Conservation (phyloP, 1,284 basidiomycete genomes). For the Chalciporus sp. region DNA sequence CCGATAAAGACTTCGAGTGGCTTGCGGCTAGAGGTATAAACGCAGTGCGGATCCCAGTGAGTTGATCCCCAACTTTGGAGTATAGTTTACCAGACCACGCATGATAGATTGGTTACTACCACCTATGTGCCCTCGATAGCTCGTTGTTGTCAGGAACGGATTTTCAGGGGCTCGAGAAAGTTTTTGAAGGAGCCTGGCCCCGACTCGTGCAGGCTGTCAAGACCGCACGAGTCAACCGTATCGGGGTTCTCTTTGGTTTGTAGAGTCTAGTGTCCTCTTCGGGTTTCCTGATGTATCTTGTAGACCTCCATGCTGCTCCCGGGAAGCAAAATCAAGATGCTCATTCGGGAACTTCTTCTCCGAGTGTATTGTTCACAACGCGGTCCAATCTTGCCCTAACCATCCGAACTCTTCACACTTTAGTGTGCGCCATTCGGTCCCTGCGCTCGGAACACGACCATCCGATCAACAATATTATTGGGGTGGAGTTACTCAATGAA, state of each 20-base stretch:
- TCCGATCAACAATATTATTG: conserved; percentile 64
- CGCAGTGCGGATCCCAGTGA: conserved; percentile 80
- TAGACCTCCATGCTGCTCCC: conserved; percentile 75
- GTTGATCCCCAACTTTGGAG: conserved; percentile 24
- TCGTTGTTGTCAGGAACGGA: conserved; percentile 74
- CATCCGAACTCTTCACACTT: conserved; percentile 47
- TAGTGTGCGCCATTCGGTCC: conserved; percentile 48
- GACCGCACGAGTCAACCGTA: conserved; percentile 58
- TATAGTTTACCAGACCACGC: conserved; percentile 11
- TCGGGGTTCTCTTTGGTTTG: conserved; percentile 82
- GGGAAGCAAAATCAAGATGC: conserved; percentile 76
- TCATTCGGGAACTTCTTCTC: conserved; percentile 64
- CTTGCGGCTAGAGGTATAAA: conserved; percentile 78
- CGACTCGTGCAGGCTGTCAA: conserved; percentile 71
- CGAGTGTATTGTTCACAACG: conserved; percentile 50
- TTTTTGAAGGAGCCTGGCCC: conserved; percentile 76
- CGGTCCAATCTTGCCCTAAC: conserved; percentile 59
- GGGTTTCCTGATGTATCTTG: conserved; percentile 5
- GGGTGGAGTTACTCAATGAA: conserved; percentile 86
- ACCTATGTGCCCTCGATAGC: conserved; percentile 63
- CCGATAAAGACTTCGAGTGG: conserved; percentile 73
- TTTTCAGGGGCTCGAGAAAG: conserved; percentile 57
- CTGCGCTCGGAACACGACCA: conserved; percentile 40
- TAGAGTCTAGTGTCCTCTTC: neutral
- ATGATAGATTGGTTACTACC: conserved; percentile 76